Evolutionary conservation across 164 flowering plant genomes (phyloP).

Genomic region (Brasenia schreberi): DNA sequence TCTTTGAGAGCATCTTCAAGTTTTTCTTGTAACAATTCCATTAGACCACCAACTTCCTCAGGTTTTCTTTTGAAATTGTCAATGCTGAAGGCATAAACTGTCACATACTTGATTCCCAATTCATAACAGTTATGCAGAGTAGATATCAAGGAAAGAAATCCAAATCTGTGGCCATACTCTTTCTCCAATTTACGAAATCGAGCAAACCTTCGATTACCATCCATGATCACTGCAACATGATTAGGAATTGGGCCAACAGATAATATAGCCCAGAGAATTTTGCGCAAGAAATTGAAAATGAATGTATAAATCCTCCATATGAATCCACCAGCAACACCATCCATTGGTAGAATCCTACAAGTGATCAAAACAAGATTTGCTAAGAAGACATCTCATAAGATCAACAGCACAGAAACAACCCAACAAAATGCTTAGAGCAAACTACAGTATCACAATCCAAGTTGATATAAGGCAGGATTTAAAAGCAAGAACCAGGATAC

Average conservation of each 20-base stretch:
- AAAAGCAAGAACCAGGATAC: too few relatives aligned
- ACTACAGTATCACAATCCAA: too few relatives aligned
- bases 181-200: constrained; percentile 20
- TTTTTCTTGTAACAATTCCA: constrained; percentile 62
- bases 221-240: constrained; percentile 55
- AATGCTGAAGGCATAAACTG: constrained; percentile 76
- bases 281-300: constrained; percentile 12
- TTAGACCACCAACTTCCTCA: constrained; percentile 42
- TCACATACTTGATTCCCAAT: constrained; percentile 50
- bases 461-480: too few relatives aligned
- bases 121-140: constrained; percentile 55
- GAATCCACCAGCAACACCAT: neutral
- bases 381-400: too few relatives aligned
- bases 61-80: constrained; percentile 64
- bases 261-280: constrained; percentile 20
- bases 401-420: too few relatives aligned
- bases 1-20: constrained; percentile 37
- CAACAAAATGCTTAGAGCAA: too few relatives aligned
- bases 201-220: constrained; percentile 62
- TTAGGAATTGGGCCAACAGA: constrained; percentile 46
- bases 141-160: constrained; percentile 35
- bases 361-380: too few relatives aligned
- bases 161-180: constrained; percentile 39
- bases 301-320: constrained; percentile 1
- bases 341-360: constrained; percentile 4